Evolutionary conservation across 768 basidiomycete species (phyloP), one percentile per base, ranked within the genome.

Genomic region (Hypsizygus marmoreus): DNA sequence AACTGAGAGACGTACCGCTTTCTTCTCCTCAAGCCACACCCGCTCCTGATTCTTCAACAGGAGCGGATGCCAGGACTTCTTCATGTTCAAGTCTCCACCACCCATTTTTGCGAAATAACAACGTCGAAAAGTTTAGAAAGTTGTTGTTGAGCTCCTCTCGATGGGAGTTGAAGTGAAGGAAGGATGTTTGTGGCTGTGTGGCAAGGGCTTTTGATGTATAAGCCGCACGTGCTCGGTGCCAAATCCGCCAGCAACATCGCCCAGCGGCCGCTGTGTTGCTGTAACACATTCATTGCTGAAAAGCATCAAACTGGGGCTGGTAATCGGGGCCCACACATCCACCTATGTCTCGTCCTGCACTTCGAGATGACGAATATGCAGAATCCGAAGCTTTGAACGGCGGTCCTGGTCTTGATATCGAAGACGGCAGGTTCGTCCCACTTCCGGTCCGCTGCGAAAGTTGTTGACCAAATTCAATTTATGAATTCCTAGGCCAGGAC

Each of bases 11-110:
- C 89, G 59, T 63, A 91, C 92, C 43, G 94, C 93, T 63, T 91
- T 88, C 81, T 95, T 94, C 70, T 99, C 97, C 68, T 95, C 90
- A 45, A 97, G 79, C 95, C 97, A 98, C 60, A 98, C 97, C 81
- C 90, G 84, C 84, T 95, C 92, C 86, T 97, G 95, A 72, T 95
- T 95, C 66, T 92, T 93, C 69, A 97, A 69, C 70, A 95, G 89
- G 78, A 94, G 85, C 80, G 95, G 95, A 67, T 97, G 95, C 95
- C 95, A 97, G 54, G 91, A 94, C 80, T 97, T 95, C 72, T 91
- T 97, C 95, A 98, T 98, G 63, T 98, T 98, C 65, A 97, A 77
- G 68, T 97, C 95, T 50, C 90, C 95, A 48, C 95, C 94, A 82
- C 95, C 95, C 95, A 97, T 97, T 60, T 87, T 97, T 77, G 58